Base-by-base conservation (phyloP, 208 protist species). In the Leishmania aethiopica region DNA sequence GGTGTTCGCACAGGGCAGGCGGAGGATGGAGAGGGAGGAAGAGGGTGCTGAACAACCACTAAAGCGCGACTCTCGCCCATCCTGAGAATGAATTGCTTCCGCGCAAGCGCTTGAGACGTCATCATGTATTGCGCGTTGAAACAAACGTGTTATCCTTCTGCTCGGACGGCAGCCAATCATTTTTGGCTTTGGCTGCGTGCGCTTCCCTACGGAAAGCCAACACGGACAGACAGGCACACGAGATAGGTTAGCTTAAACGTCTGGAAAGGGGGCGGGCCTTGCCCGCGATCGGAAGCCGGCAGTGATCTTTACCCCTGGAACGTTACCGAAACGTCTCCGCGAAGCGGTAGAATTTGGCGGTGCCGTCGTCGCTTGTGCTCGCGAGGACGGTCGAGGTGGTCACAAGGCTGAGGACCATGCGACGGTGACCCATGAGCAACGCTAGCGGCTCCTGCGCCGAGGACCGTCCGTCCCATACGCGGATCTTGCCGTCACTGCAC, bases 381-480 rank as follows among this genome's bases (percentile, higher is more conserved):
- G 84, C 86, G 2, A 97, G 69, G 4, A 85, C 42, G 35, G 71
- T 77, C 0, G 77, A 51, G 0, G 81, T 77, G 4, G 88, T 77
- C 22, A 79, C 81, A n/a, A 98, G 76, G 59, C 84, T 82, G 40
- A 98, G 78, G 13, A 98, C 83, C 93, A 96, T 96, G 42, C 95
- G 89, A 42, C 93, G 92, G 77, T 98, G 95, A 2, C 95, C 95
- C 87, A 94, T 94, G 19, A 92, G 78, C 49, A 80, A 74, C 1
- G 57, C 64, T 10, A 93, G 81, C 69, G 92, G 92, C 62, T 89
- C 84, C 78, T 93, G 89, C 40, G 83, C 76, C 10, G 87, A 42
- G 19, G 92, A 91, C 17, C 95, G 87, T 51, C 91, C 95, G 70
- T 98, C 95, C 92, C 93, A 98, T 75, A 96, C 87, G 25, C 93